Evolutionary conservation across 208 protist species (phyloP).

Genomic region (Vickermania ingenoplastis): DNA sequence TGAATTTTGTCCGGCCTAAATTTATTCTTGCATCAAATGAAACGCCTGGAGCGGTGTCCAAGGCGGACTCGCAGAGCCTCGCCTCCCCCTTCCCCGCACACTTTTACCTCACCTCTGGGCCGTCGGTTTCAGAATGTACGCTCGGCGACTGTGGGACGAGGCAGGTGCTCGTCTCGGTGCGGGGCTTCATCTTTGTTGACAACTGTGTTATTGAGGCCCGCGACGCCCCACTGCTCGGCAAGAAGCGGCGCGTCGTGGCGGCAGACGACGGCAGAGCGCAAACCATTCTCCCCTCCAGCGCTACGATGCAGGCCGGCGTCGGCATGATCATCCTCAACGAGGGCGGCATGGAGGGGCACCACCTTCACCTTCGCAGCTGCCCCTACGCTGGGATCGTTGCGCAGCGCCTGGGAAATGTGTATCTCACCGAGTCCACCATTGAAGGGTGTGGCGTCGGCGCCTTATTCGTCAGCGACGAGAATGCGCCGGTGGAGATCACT

Average conservation of each 20-base stretch:
- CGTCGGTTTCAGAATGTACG: neutral
- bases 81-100: neutral
- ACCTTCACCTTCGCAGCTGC: conserved; percentile 12
- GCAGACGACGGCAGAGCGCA: neutral
- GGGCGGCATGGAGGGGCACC: conserved; percentile 1
- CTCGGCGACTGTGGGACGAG: neutral
- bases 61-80: neutral
- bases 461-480: conserved; percentile 6
- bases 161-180: neutral
- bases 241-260: neutral
- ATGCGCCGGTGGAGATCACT: neutral
- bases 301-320: conserved; percentile 4
- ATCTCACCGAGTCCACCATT: conserved; percentile 13
- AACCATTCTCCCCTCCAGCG: neutral
- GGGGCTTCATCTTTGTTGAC: neutral
- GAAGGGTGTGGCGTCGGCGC: conserved; percentile 14
- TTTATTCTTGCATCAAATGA: neutral
- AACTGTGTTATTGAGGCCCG: conserved; percentile 8
- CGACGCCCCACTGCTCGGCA: neutral
- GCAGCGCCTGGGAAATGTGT: conserved; percentile 1
- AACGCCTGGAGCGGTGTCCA: neutral
- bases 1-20: neutral
- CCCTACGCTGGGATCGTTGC: conserved; percentile 7
- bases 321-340: conserved; percentile 10
- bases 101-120: neutral